These are phyloP conservation scores for Gigaspora rosea DNA, from an alignment of 192 early-diverging fungal species.

Conservation along the genomic window DNA sequence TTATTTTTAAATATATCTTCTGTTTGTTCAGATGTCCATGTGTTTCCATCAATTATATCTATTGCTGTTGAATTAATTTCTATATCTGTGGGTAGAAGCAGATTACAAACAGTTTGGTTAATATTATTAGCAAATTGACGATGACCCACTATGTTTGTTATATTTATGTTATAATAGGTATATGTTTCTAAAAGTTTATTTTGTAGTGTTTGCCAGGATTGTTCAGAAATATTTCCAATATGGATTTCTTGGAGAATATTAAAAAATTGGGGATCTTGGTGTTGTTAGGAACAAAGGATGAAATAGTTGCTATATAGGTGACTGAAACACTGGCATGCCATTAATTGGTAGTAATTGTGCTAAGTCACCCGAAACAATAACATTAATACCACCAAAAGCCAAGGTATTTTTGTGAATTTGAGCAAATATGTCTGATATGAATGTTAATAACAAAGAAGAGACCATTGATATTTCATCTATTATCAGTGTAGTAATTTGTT, in stretches of 20 bases:
- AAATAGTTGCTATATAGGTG: background rate
- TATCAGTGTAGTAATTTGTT: no score
- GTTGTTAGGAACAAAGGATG: background rate
- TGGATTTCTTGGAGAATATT: slow-evolving; percentile 3
- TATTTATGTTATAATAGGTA: background rate
- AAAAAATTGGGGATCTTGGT: background rate
- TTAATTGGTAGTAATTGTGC: no score
- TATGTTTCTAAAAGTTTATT: background rate
- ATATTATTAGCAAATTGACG: background rate
- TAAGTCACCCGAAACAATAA: no score
- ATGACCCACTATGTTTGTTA: background rate
- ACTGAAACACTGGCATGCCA: background rate
- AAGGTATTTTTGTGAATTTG: no score
- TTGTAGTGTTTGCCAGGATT: background rate
- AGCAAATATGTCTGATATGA: no score
- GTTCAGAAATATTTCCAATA: background rate
- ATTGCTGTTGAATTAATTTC: background rate
- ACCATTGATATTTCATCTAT: no score
- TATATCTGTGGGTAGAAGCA: background rate
- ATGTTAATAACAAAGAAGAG: no score
- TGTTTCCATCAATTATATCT: background rate
- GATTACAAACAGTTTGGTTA: background rate
- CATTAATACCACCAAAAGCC: no score
- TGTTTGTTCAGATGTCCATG: background rate
- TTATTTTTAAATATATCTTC: background rate